phyloP scores from a whole-genome alignment of 192 early-diverging fungal species.

The Thamnidium elegans region DNA sequence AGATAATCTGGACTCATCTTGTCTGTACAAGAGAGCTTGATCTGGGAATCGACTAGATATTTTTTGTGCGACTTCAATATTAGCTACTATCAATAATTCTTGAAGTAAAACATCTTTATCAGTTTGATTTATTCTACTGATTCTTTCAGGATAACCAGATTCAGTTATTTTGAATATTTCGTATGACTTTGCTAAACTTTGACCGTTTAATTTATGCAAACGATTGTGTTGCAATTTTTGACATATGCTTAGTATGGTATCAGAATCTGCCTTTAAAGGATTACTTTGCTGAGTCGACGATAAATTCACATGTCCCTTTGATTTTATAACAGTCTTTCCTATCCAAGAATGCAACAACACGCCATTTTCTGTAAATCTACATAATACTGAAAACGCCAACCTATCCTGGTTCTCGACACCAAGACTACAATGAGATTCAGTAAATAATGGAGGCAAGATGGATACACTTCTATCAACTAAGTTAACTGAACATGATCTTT shows the following conservation, averaged over 20 bases:
- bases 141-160: not conserved
- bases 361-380: slow-evolving; percentile 87
- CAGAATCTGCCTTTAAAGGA: not conserved
- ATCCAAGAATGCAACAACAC: slow-evolving; percentile 72
- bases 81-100: slow-evolving; percentile 19
- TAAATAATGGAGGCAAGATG: slow-evolving; percentile 88
- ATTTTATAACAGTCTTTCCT: slow-evolving; percentile 85
- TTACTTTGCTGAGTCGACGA: not conserved
- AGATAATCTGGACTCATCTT: slow-evolving; percentile 14
- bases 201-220: not conserved
- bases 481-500: slow-evolving; percentile 87
- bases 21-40: slow-evolving; percentile 13
- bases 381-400: slow-evolving; percentile 91
- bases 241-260: not conserved
- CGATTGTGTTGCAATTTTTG: not conserved
- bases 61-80: slow-evolving; percentile 21
- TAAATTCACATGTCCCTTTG: not conserved
- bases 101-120: slow-evolving; percentile 14
- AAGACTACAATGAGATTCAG: slow-evolving; percentile 92
- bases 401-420: slow-evolving; percentile 62
- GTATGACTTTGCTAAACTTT: not conserved
- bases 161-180: slow-evolving; percentile 13
- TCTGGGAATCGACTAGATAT: slow-evolving; percentile 20
- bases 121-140: slow-evolving; percentile 3
- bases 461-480: slow-evolving; percentile 92